A percentile compares a stretch with the other conserved stretches of the same genome.
Evolutionary conservation across 106 monocot genomes (phyloP).

Genomic region (Phalaenopsis aphrodite): DNA sequence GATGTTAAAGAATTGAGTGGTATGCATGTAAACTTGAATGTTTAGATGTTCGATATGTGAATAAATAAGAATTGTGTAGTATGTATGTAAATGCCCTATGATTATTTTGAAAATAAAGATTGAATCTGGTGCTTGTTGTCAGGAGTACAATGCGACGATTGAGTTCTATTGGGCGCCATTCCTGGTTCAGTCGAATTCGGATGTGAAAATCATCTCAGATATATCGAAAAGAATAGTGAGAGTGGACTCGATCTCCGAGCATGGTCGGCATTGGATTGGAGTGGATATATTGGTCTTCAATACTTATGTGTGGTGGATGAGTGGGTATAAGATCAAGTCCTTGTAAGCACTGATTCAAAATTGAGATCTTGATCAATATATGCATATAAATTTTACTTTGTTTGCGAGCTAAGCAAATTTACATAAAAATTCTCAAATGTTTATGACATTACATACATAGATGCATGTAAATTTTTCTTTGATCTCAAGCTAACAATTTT

Average conservation of each 20-base stretch:
- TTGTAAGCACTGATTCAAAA: neutral
- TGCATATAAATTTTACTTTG: no score
- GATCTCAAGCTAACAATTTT: no score
- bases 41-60: no score
- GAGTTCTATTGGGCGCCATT: conserved; percentile 76
- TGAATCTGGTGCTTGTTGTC: neutral
- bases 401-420: no score
- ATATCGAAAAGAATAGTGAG: conserved; percentile 34
- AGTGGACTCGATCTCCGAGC: conserved; percentile 42
- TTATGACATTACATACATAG: no score
- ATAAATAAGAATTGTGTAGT: no score
- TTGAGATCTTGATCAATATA: no score
- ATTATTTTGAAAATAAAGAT: neutral
- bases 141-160: conserved; percentile 57
- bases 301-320: conserved; percentile 71
- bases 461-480: no score
- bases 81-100: neutral
- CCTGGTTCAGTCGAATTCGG: conserved; percentile 55
- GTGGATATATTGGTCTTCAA: conserved; percentile 61
- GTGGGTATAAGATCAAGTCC: conserved; percentile 47
- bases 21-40: no score
- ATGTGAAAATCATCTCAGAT: conserved; percentile 22
- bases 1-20: no score
- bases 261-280: conserved; percentile 42
- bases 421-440: no score